These are phyloP conservation scores for Aspergillus pseudonomiae DNA, from an alignment of 2,329 filamentous ascomycete species.

Conservation along the genomic window DNA sequence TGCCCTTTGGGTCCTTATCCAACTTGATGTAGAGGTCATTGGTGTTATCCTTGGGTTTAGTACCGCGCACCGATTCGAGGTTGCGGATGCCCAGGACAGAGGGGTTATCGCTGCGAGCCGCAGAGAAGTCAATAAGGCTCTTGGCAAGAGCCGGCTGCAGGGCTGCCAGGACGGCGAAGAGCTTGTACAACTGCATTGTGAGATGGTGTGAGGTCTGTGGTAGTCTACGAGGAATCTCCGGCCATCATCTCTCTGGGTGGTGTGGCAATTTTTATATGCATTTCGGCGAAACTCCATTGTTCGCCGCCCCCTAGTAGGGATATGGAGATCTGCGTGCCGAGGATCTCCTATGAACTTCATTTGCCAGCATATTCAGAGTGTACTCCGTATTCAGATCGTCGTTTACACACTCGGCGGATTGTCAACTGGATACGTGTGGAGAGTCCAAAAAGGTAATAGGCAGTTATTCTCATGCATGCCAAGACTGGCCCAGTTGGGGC, in stretches of 20 bases:
- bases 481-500: background rate
- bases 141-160: background rate
- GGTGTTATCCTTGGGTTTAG: constrained; percentile 8
- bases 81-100: constrained; percentile 14
- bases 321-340: background rate
- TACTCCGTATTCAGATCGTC: background rate
- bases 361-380: background rate
- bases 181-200: background rate
- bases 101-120: constrained; percentile 14
- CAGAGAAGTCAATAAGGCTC: constrained; percentile 13
- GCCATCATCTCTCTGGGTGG: background rate
- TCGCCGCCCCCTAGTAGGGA: background rate
- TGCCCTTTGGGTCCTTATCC: constrained; percentile 16
- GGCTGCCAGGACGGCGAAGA: background rate
- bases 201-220: background rate
- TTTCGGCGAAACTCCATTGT: background rate
- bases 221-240: background rate
- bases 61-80: constrained; percentile 14
- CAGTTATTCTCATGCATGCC: background rate
- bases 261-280: background rate
- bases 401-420: background rate
- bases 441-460: background rate
- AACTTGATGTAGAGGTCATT: constrained; percentile 20
- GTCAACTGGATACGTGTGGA: background rate
- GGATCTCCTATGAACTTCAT: too few relatives aligned